A percentile compares a stretch with the other conserved stretches of the same genome.
Evolutionary conservation across 2,329 filamentous ascomycete species (phyloP).

Genomic region (Aureobasidium sp.): DNA sequence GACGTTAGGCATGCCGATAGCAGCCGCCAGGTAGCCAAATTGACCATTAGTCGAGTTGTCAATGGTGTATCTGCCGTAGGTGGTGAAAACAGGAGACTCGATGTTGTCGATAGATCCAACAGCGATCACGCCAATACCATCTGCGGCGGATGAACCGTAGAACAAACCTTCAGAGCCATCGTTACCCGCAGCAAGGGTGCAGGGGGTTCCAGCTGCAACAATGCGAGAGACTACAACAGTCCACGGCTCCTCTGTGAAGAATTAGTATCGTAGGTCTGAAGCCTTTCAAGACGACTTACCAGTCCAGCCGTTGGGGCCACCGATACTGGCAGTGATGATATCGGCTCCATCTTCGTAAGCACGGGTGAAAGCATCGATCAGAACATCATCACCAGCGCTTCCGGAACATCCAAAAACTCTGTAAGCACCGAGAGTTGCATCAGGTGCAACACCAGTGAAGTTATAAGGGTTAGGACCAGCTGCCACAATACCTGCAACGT

Average conservation of each 20-base stretch:
- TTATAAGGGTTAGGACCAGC: slow-evolving; percentile 45
- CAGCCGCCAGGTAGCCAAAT: slow-evolving; percentile 26
- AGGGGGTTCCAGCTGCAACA: slow-evolving; percentile 39
- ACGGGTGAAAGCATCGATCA: slow-evolving; percentile 51
- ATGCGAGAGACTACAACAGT: slow-evolving; percentile 34
- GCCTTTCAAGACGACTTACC: neutral
- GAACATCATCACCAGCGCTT: slow-evolving; percentile 43
- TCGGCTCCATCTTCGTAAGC: slow-evolving; percentile 45
- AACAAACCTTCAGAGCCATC: slow-evolving; percentile 42
- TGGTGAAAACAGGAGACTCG: slow-evolving; percentile 26
- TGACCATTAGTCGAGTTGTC: slow-evolving; percentile 25
- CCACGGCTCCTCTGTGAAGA: slow-evolving; percentile 26
- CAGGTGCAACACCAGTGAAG: slow-evolving; percentile 50
- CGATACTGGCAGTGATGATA: slow-evolving; percentile 32
- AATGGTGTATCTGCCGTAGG: slow-evolving; percentile 26
- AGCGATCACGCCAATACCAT: slow-evolving; percentile 35
- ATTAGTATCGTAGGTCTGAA: neutral
- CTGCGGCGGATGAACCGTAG: slow-evolving; percentile 34
- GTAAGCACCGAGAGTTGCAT: slow-evolving; percentile 48
- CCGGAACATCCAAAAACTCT: slow-evolving; percentile 50
- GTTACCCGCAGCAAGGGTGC: slow-evolving; percentile 46
- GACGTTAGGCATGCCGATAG: slow-evolving; percentile 28
- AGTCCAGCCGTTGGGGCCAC: slow-evolving; percentile 27
- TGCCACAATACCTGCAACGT: slow-evolving; percentile 54
- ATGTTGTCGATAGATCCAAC: slow-evolving; percentile 38